These are phyloP conservation scores for Candida caryicola DNA, from an alignment of 805 yeast genomes.

Conservation along the genomic window DNA sequence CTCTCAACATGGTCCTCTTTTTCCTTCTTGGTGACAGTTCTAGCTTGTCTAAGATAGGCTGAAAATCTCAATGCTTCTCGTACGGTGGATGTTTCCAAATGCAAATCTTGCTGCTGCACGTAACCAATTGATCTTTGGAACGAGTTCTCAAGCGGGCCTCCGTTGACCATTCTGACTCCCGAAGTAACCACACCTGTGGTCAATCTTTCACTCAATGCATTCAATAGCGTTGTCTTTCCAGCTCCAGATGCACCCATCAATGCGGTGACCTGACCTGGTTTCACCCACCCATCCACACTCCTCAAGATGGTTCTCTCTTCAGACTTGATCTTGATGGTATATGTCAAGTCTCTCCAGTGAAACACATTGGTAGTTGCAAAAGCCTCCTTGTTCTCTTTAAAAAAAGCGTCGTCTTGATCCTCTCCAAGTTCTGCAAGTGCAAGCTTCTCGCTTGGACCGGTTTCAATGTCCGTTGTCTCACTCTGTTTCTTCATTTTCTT, in stretches of 20 bases:
- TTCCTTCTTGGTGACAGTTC: slow-evolving; percentile 37
- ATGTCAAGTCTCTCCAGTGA: slow-evolving; percentile 21
- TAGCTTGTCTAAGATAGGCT: slow-evolving; percentile 48
- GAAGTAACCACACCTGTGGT: slow-evolving; percentile 52
- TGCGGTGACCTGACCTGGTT: slow-evolving; percentile 58
- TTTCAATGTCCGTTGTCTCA: slow-evolving; percentile 14
- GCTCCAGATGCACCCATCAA: slow-evolving; percentile 67
- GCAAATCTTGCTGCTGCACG: slow-evolving; percentile 61
- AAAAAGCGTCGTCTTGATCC: slow-evolving; percentile 6
- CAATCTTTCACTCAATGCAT: slow-evolving; percentile 51
- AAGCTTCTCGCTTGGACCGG: slow-evolving; percentile 9
- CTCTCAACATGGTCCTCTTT: slow-evolving; percentile 52
- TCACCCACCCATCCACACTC: slow-evolving; percentile 29
- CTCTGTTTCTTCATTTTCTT: slow-evolving; percentile 33
- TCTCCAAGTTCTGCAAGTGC: slow-evolving; percentile 3
- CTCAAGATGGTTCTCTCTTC: slow-evolving; percentile 28
- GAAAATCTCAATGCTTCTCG: slow-evolving; percentile 53
- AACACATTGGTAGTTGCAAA: slow-evolving; percentile 16
- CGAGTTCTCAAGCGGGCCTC: slow-evolving; percentile 45
- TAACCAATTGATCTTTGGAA: slow-evolving; percentile 57
- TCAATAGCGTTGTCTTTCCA: slow-evolving; percentile 57
- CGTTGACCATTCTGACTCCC: slow-evolving; percentile 59
- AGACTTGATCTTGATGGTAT: slow-evolving; percentile 19
- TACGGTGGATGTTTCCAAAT: slow-evolving; percentile 49
- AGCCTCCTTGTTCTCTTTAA: slow-evolving; percentile 8